Base-by-base conservation (phyloP, 768 basidiomycete species). In the Termitomyces heimii region DNA sequence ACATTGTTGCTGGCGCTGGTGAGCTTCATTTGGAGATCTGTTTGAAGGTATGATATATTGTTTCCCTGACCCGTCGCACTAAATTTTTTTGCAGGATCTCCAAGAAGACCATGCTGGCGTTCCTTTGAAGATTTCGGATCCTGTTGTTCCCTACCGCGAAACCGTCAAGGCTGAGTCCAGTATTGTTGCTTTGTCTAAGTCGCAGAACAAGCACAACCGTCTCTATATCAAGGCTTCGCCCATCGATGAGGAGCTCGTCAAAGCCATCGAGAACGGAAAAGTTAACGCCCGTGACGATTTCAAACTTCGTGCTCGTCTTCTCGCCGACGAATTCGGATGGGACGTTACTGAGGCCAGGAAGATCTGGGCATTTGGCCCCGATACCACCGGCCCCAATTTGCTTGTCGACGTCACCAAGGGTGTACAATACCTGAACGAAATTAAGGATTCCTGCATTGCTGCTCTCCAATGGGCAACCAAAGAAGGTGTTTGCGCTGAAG, bases 131-230 rank as follows among this genome's bases (percentile, higher is more conserved):
- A 89, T 92, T 65, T 98, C 97, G 34, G 91, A 94, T 75, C 93
- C 92, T 64, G 94, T 99, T 71, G 95, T 98, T 66, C 88, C 88
- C 54, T 98, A 98, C 80, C 83, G 94, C 73, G 97, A 98, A 81
- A 98, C 96, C 14, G 94, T 99, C 74, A 92, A 87, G 76, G 75
- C 93, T 56, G 94, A 98, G 75, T 98, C 96, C 8, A 85, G 88
- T 52, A 98, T 98, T 66, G 87, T 92, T 63, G 96, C 97, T 22
- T 80, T 98, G 35, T 98, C 97, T 61, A 99, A 99, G 76, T 98
- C 96, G 31, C 97, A 97, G 77, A 98, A 99, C 83, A 98, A 98
- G 83, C 96, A 99, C 87, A 99, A 98, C 75, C 92, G 96, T 79
- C 81, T 99, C 57, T 99, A 87, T 74, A 82, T 86, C 65, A 94